phyloP scores from a whole-genome alignment of 2,329 filamentous ascomycete genomes.

The Neospermospora avenae region DNA sequence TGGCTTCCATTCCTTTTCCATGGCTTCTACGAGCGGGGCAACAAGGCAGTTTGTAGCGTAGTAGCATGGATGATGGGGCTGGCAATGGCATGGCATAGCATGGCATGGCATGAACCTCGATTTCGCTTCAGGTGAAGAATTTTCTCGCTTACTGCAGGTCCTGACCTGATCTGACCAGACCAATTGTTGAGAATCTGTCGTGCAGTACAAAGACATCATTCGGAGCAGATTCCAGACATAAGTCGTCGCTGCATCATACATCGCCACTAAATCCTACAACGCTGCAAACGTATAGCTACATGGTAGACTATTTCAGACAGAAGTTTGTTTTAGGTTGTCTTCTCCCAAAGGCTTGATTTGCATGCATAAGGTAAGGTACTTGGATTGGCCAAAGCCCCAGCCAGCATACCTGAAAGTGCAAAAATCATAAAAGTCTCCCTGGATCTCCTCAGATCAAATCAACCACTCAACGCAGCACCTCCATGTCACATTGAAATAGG shows the following conservation, averaged over 20 bases:
- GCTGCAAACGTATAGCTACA: no score
- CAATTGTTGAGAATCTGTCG: neutral
- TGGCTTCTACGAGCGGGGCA: slow-evolving; percentile 17
- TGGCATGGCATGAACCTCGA: neutral
- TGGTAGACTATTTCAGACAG: neutral
- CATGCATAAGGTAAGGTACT: neutral
- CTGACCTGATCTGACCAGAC: no score
- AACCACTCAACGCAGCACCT: no score
- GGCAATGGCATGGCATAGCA: no score
- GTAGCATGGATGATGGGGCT: no score
- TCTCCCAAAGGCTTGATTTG: neutral
- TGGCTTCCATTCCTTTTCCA: slow-evolving; percentile 17
- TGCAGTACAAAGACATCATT: neutral
- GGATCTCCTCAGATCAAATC: no score
- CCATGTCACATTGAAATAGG: neutral
- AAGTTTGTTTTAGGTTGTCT: no score
- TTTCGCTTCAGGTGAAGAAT: slow-evolving; percentile 17
- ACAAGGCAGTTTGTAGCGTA: neutral
- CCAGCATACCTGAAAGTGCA: slow-evolving; percentile 7
- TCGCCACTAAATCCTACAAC: no score
- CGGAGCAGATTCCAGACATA: neutral
- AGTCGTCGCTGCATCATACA: neutral
- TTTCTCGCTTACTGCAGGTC: neutral
- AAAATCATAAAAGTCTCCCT: slow-evolving; percentile 1
- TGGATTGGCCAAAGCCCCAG: no score